Base-by-base conservation (phyloP, 208 protist genomes). In the Acanthamoeba castellanii region DNA sequence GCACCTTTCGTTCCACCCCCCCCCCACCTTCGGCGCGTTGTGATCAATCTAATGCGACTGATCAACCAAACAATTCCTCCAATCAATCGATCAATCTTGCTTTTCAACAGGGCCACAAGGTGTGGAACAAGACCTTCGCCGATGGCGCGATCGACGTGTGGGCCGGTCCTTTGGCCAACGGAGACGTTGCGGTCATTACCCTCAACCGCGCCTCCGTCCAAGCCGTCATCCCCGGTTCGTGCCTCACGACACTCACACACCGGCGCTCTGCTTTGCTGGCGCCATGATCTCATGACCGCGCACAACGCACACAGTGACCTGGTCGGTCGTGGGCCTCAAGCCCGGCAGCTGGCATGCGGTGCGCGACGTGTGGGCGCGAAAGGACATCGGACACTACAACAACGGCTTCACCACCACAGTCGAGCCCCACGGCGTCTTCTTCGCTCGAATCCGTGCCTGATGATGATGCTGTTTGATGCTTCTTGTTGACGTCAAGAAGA, bases 321-420 rank as follows among this genome's bases (percentile, higher is more conserved):
- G 95, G 95, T 11, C 13, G 7, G 84, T 90, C 47, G 70, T 96
- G 32, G 92, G 82, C 30, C 8, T 96, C 7, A 8, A 8, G 50
- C 2, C 42, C 4, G 37, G n/a, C 81, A 64, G 27, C 13, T 61
- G 52, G 32, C 18, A 57, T 1, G 32, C 22, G 2, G 84, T 96
- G 14, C 27, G 96, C 32, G 94, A 96, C 68, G 25, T 96, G n/a
- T 96, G 96, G 96, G 22, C 18, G 27, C 42, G 74, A 34, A 45
- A 27, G 37, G 93, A 95, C 45, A 18, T 96, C 30, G 96, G 96
- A 50, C 2, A 0, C 22, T 96, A 70, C 57, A 90, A 42, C 34
- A 76, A 52, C 25, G 72, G 82, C 8, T 95, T 68, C 64, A 50
- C 30, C 20, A 45, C 92, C 45, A 13, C 34, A 16, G 68, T 76